phyloP scores from a whole-genome alignment of 176 grass and related monocot species.

The Oryza nivara region DNA sequence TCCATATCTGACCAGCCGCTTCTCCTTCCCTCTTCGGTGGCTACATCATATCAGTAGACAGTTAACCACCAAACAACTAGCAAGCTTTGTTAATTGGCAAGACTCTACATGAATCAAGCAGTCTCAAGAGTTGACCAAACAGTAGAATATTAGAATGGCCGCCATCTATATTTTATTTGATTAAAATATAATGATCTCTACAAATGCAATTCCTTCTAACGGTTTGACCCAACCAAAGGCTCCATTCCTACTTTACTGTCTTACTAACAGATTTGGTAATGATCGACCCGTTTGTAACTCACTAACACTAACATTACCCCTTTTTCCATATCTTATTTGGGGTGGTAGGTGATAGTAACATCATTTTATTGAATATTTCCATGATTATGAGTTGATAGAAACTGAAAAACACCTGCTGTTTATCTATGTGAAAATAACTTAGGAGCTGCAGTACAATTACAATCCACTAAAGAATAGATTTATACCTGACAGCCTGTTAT shows the following conservation, averaged over 20 bases:
- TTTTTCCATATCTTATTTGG: background rate
- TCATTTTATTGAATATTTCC: background rate
- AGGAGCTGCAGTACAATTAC: background rate
- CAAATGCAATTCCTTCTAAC: background rate
- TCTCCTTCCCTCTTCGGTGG: slow-evolving; percentile 70
- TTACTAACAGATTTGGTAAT: background rate
- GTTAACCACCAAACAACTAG: background rate
- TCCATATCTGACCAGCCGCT: slow-evolving; percentile 75
- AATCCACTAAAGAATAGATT: slow-evolving; percentile 10
- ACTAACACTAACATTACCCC: background rate
- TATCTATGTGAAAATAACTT: slow-evolving; percentile 28
- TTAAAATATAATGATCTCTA: background rate
- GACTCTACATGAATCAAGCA: background rate
- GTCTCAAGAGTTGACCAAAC: background rate
- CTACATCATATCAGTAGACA: slow-evolving; percentile 44
- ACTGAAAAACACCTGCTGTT: background rate
- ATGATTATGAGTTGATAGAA: background rate
- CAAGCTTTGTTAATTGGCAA: slow-evolving; percentile 2
- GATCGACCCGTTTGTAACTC: background rate
- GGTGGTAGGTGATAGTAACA: background rate
- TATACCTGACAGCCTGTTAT: slow-evolving; percentile 76
- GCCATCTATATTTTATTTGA: background rate
- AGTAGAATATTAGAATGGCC: background rate
- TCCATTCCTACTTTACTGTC: slow-evolving; percentile 4
- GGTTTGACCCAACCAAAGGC: background rate